A percentile compares a stretch with the other conserved stretches of the same genome.
These are phyloP conservation scores for Plasmopara muralis DNA, from an alignment of 352 stramenopile species.

Conservation along the genomic window DNA sequence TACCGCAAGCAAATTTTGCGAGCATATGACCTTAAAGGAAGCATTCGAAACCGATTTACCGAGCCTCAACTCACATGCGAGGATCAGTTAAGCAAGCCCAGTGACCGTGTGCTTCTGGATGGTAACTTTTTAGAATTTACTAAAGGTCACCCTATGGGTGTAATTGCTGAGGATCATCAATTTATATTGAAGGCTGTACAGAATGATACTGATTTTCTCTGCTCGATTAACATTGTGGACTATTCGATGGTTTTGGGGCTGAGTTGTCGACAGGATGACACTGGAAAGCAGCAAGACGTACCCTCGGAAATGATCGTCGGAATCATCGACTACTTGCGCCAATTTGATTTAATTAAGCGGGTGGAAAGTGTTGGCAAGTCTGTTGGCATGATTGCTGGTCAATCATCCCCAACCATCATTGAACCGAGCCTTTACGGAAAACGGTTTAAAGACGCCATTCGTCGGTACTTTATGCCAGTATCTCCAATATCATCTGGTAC, in stretches of 20 bases:
- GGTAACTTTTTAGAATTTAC: slow-evolving; percentile 82
- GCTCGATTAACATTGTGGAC: slow-evolving; percentile 98
- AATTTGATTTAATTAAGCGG: slow-evolving; percentile 98
- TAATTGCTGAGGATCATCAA: slow-evolving; percentile 68
- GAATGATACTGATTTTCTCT: slow-evolving; percentile 96
- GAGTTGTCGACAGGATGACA: slow-evolving; percentile 32
- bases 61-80: slow-evolving; percentile 28
- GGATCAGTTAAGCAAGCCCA: slow-evolving; percentile 12
- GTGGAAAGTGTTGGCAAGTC: slow-evolving; percentile 98
- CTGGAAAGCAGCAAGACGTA: slow-evolving; percentile 16
- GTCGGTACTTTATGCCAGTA: slow-evolving; percentile 97
- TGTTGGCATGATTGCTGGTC: slow-evolving; percentile 97
- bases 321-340: slow-evolving; percentile 99
- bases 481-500: slow-evolving; percentile 61
- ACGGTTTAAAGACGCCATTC: slow-evolving; percentile 93
- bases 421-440: slow-evolving; percentile 95
- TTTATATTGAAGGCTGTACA: slow-evolving; percentile 85
- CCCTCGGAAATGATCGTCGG: slow-evolving; percentile 90
- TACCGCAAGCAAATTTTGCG: slow-evolving; percentile 90
- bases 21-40: slow-evolving; percentile 99
- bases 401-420: slow-evolving; percentile 97
- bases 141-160: slow-evolving; percentile 61
- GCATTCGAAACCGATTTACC: slow-evolving; percentile 90
- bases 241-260: slow-evolving; percentile 98
- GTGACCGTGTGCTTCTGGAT: slow-evolving; percentile 63